Conservation (phyloP, 2,329 filamentous ascomycete genomes). For the Fusarium nodosum region DNA sequence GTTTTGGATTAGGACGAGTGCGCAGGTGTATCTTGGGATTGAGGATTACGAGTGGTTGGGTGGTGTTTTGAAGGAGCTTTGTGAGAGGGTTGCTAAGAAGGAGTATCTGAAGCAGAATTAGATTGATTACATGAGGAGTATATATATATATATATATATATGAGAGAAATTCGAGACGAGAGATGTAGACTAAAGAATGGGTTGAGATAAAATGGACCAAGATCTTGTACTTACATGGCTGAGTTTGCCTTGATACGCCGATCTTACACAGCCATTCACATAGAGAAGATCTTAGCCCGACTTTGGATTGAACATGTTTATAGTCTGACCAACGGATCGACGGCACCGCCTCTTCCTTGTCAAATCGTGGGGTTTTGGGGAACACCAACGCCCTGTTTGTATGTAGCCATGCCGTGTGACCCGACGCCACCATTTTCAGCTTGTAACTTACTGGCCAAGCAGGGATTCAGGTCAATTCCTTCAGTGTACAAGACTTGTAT, state of each 20-base stretch:
- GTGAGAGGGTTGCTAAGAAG: slow-evolving; percentile 56
- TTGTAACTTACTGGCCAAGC: neutral
- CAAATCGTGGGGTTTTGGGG: neutral
- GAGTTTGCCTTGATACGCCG: neutral
- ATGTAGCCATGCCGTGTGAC: slow-evolving; percentile 20
- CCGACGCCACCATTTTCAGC: slow-evolving; percentile 3
- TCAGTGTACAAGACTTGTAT: slow-evolving; percentile 2
- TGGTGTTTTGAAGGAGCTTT: slow-evolving; percentile 66
- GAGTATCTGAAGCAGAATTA: slow-evolving; percentile 49
- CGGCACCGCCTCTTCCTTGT: neutral
- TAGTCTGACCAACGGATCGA: neutral
- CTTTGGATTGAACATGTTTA: neutral
- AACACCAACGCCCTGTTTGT: slow-evolving; percentile 10
- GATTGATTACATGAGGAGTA: neutral
- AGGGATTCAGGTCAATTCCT: neutral
- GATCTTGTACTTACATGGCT: neutral
- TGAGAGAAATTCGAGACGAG: neutral
- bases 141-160: too few relatives aligned
- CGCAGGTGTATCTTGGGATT: slow-evolving; percentile 86
- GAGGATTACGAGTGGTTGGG: slow-evolving; percentile 82
- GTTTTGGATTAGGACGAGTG: slow-evolving; percentile 81
- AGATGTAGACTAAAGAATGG: neutral
- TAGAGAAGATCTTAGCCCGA: neutral
- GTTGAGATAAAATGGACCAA: neutral
- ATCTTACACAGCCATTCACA: neutral